Percentiles rank a stretch among this genome's conserved stretches.
Evolutionary conservation across 352 stramenopile species (phyloP).

Genomic region (Pythium sp.): DNA sequence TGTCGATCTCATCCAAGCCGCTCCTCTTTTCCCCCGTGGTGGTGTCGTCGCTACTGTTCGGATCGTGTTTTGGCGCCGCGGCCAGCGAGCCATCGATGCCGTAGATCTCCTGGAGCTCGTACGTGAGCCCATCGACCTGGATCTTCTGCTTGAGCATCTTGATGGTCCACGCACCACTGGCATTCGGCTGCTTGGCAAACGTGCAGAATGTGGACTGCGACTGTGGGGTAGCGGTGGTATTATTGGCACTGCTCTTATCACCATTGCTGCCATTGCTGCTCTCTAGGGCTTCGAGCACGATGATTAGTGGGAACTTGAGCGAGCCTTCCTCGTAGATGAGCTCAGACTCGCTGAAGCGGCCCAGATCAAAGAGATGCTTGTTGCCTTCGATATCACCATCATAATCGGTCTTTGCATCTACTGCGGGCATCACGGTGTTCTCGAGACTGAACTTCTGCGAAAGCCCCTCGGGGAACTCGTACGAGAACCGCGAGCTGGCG

Average conservation of each 20-base stretch:
- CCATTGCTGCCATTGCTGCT: background rate
- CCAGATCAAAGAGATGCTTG: conserved; percentile 41
- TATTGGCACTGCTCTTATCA: background rate
- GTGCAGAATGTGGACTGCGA: conserved; percentile 82
- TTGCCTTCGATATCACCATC: conserved; percentile 12
- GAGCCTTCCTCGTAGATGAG: conserved; percentile 42
- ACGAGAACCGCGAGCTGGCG: conserved; percentile 24
- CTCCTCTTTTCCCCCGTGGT: conserved; percentile 11
- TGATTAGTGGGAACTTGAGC: conserved; percentile 59
- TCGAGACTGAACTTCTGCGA: conserved; percentile 49
- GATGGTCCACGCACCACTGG: conserved; percentile 41
- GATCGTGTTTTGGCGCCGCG: conserved; percentile 37
- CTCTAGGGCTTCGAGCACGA: conserved; percentile 63
- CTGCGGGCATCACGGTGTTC: conserved; percentile 11
- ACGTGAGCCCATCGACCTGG: conserved; percentile 62
- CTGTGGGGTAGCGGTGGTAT: conserved; percentile 26
- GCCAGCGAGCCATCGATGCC: conserved; percentile 74
- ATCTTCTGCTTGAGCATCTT: conserved; percentile 88
- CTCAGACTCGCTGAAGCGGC: conserved; percentile 32
- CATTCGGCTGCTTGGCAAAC: conserved; percentile 48
- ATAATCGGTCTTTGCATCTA: conserved; percentile 10
- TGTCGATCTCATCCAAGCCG: conserved; percentile 43
- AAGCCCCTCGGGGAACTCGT: conserved; percentile 48
- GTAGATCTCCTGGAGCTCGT: conserved; percentile 88
- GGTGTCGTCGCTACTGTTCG: conserved; percentile 13